phyloP scores from a whole-genome alignment of 1,284 basidiomycete genomes.

The Cutaneotrichosporon arboriforme region DNA sequence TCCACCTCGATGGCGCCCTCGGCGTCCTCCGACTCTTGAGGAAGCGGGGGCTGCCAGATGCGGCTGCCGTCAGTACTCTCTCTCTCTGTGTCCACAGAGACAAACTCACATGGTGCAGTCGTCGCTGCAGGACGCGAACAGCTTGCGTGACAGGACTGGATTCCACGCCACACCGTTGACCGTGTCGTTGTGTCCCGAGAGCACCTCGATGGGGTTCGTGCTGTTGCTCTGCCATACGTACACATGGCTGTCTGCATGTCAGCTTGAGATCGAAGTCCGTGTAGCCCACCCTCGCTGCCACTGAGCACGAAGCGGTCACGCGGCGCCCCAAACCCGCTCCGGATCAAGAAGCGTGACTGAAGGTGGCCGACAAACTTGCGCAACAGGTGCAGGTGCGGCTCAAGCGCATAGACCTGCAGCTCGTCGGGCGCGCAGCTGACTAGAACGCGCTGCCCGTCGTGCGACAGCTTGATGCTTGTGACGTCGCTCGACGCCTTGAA shows the following conservation, averaged over 20 bases:
- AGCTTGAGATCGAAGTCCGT: neutral
- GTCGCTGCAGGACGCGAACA: constrained; percentile 92
- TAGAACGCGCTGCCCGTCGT: constrained; percentile 78
- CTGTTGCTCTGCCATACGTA: constrained; percentile 94
- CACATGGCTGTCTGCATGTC: constrained; percentile 66
- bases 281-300: constrained; percentile 78
- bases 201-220: constrained; percentile 70
- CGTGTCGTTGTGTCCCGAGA: constrained; percentile 76
- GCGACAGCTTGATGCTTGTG: constrained; percentile 80
- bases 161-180: constrained; percentile 98
- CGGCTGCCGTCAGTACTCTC: constrained; percentile 7
- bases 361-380: constrained; percentile 76
- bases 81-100: neutral
- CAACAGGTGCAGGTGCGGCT: constrained; percentile 57
- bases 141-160: constrained; percentile 64
- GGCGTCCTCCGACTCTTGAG: neutral
- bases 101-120: constrained; percentile 61
- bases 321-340: constrained; percentile 89
- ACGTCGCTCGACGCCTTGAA: constrained; percentile 50
- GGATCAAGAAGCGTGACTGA: constrained; percentile 75
- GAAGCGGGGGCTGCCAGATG: constrained; percentile 17
- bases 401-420: constrained; percentile 79
- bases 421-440: constrained; percentile 84
- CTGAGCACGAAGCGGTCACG: constrained; percentile 84
- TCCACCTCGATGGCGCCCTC: neutral